Percentiles rank a stretch among this genome's conserved stretches.
Evolutionary conservation across 306 rosid genomes (phyloP).

Genomic region (barrel medic (Medicago truncatula)): MtrunA17r5.0-ANR NC_053042.1:37176501-37177000

Average conservation of each 20-base stretch:
- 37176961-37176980: constrained; percentile 44
- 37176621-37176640: neutral
- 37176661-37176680: neutral
- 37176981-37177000: constrained; percentile 28
- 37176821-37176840: constrained; percentile 18
- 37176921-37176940: constrained; percentile 35
- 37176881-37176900: constrained; percentile 3
- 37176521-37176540: too few species aligned
- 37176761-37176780: constrained; percentile 22
- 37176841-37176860: constrained; percentile 1
- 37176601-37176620: neutral
- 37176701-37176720: constrained; percentile 23
- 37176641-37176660: neutral
- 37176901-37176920: constrained; percentile 27
- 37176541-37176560: too few species aligned
- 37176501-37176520: too few species aligned
- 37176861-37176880: constrained; percentile 29
- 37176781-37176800: constrained; percentile 8
- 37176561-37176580: neutral
- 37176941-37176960: constrained; percentile 35
- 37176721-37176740: too few species aligned
- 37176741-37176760: constrained; percentile 13
- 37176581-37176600: neutral
- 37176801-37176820: constrained; percentile 9
- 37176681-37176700: neutral